These are phyloP conservation scores for Globisporangium parvum DNA, from an alignment of 352 stramenopile genomes.

Conservation along the genomic window DNA sequence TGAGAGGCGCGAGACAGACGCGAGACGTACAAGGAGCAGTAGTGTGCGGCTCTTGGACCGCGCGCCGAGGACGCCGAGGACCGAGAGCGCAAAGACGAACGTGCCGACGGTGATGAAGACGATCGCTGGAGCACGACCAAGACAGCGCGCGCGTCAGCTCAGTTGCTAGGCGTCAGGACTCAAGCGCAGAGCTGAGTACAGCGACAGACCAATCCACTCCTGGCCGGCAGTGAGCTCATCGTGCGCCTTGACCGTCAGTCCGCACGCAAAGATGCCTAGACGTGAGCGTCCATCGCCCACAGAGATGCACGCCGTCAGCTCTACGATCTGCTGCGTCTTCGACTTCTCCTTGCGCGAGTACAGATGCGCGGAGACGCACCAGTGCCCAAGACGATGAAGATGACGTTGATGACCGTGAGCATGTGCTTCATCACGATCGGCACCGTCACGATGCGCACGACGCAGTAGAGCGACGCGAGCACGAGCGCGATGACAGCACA, in stretches of 20 bases:
- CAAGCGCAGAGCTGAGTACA: background rate
- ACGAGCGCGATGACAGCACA: conserved; percentile 39
- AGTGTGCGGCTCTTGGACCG: conserved; percentile 69
- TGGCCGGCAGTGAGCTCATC: conserved; percentile 63
- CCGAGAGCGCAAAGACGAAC: conserved; percentile 51
- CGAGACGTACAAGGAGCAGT: conserved; percentile 61
- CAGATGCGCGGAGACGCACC: conserved; percentile 8
- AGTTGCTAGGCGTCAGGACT: background rate
- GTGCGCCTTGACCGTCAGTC: conserved; percentile 46
- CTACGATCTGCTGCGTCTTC: no score
- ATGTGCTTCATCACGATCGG: conserved; percentile 85
- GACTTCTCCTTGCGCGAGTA: no score
- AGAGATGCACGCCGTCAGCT: no score
- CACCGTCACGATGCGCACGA: conserved; percentile 80
- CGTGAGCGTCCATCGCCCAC: background rate
- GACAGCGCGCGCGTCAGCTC: background rate
- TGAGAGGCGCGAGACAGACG: background rate
- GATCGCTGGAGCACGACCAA: conserved; percentile 24
- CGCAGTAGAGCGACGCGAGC: conserved; percentile 64
- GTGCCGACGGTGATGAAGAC: conserved; percentile 72
- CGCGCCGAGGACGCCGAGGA: conserved; percentile 61
- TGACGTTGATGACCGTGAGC: conserved; percentile 65
- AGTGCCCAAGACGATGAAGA: conserved; percentile 57
- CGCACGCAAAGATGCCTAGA: conserved; percentile 51
- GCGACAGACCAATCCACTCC: conserved; percentile 60